Evolutionary conservation across 164 flowering plant genomes (phyloP).

Genomic region (Taxillus chinensis): DNA sequence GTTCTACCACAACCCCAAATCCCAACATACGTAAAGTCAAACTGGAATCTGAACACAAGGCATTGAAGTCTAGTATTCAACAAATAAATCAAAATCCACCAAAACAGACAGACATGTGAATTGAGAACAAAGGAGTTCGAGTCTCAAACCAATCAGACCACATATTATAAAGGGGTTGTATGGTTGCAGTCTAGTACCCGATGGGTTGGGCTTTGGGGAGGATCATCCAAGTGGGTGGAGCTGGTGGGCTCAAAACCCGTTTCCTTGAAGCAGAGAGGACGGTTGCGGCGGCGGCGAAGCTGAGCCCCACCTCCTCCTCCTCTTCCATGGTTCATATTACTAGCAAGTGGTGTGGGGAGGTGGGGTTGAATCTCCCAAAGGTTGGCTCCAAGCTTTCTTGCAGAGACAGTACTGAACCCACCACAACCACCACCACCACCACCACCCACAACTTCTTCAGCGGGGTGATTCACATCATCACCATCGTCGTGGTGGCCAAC

Average conservation of each 20-base stretch:
- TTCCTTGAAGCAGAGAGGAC: slow-evolving; percentile 13
- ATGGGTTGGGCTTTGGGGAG: slow-evolving; percentile 35
- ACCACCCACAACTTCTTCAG: slow-evolving; percentile 10
- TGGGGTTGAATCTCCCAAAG: slow-evolving; percentile 53
- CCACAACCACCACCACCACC: background rate
- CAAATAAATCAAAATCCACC: too few species aligned
- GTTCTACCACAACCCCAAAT: too few species aligned
- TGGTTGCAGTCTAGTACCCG: slow-evolving; percentile 14
- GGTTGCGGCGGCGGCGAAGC: slow-evolving; percentile 18
- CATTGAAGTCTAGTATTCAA: too few species aligned
- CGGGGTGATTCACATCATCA: background rate
- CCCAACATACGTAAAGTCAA: too few species aligned
- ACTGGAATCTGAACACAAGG: too few species aligned
- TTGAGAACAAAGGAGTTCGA: too few species aligned
- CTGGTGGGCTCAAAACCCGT: slow-evolving; percentile 19
- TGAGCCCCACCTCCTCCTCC: background rate
- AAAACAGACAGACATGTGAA: too few species aligned
- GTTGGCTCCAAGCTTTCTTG: slow-evolving; percentile 61
- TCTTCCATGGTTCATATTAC: slow-evolving; percentile 26
- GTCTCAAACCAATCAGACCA: too few species aligned
- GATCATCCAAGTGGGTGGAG: slow-evolving; percentile 30
- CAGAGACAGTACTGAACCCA: slow-evolving; percentile 31
- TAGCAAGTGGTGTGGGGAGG: slow-evolving; percentile 12
- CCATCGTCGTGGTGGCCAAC: background rate
- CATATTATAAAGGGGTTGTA: background rate